A percentile compares a stretch with the other conserved stretches of the same genome.
These are phyloP conservation scores for Lasiodiplodia gonubiensis DNA, from an alignment of 2,329 filamentous ascomycete genomes.

Conservation along the genomic window DNA sequence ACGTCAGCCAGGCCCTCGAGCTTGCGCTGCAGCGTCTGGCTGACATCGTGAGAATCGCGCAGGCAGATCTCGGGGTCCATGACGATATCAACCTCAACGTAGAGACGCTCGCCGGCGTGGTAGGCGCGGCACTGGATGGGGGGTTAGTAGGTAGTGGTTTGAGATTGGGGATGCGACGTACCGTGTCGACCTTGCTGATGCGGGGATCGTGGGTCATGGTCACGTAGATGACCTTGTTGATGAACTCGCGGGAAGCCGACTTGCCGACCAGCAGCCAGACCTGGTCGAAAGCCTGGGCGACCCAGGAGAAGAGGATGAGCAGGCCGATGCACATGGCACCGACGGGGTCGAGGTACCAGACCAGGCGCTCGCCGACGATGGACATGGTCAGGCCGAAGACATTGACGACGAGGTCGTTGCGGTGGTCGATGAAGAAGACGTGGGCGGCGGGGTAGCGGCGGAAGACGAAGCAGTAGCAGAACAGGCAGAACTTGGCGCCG, in stretches of 20 bases:
- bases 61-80: conserved; percentile 63
- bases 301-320: conserved; percentile 67
- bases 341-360: conserved; percentile 67
- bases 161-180: conserved; percentile 33
- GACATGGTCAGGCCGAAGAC: conserved; percentile 63
- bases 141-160: conserved; percentile 23
- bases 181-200: conserved; percentile 64
- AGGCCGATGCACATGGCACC: conserved; percentile 66
- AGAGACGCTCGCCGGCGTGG: conserved; percentile 66
- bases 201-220: conserved; percentile 59
- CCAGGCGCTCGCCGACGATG: conserved; percentile 56
- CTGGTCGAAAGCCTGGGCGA: conserved; percentile 65
- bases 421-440: conserved; percentile 64
- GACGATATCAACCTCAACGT: conserved; percentile 67
- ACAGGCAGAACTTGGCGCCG: conserved; percentile 58
- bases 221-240: conserved; percentile 63
- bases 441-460: conserved; percentile 61
- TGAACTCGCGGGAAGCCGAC: conserved; percentile 62
- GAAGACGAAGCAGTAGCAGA: conserved; percentile 61
- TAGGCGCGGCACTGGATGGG: conserved; percentile 59
- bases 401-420: conserved; percentile 64
- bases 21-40: conserved; percentile 65
- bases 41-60: conserved; percentile 65
- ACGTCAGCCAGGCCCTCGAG: conserved; percentile 56
- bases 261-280: conserved; percentile 67